phyloP scores from a whole-genome alignment of 345 rosid species.

The Trapa bicornis region DNA sequence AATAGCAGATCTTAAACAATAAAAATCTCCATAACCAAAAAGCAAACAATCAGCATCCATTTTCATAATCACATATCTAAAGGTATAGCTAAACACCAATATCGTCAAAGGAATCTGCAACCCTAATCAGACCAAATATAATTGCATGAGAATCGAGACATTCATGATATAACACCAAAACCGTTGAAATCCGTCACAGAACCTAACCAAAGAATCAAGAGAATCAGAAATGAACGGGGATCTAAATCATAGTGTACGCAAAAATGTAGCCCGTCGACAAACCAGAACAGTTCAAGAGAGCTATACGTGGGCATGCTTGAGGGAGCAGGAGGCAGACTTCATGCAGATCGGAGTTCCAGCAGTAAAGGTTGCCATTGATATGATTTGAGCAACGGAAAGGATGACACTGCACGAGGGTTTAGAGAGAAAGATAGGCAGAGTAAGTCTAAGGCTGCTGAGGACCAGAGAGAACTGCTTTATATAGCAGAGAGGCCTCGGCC shows the following conservation, averaged over 20 bases:
- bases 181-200: neutral
- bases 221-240: neutral
- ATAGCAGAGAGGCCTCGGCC: neutral
- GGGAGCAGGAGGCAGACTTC: constrained; percentile 9
- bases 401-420: neutral
- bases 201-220: neutral
- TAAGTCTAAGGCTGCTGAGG: neutral
- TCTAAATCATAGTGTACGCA: neutral
- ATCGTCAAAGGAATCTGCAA: neutral
- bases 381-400: neutral
- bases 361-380: constrained; percentile 6
- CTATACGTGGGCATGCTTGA: constrained; percentile 7
- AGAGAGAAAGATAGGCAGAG: neutral
- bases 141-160: neutral
- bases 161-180: neutral
- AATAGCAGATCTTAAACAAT: neutral
- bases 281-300: neutral
- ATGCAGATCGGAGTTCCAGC: constrained; percentile 9
- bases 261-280: neutral
- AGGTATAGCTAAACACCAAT: too few relatives aligned
- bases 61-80: neutral
- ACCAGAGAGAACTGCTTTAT: neutral
- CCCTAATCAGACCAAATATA: neutral
- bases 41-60: neutral
- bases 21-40: neutral